A percentile compares a stretch with the other conserved stretches of the same genome.
Evolutionary conservation across 768 basidiomycete genomes (phyloP).

Genomic region (Termitomyces sp.): DNA sequence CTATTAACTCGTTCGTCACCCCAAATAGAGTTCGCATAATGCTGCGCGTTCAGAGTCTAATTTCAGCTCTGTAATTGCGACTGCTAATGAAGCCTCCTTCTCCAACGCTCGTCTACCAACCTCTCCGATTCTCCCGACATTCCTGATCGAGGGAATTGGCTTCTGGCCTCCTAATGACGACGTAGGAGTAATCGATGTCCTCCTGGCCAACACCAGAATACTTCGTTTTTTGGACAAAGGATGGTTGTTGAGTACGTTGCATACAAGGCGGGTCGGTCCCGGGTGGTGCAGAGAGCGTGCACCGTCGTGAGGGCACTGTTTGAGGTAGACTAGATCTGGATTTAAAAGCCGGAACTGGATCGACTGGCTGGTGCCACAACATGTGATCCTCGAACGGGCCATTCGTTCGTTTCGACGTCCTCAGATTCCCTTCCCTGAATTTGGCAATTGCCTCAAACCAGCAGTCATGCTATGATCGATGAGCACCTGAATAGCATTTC

Average conservation of each 20-base stretch:
- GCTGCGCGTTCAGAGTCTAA: conserved; percentile 34
- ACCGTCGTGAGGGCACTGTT: conserved; percentile 88
- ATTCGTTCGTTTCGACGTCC: conserved; percentile 37
- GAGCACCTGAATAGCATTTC: conserved; percentile 53
- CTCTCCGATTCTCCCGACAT: conserved; percentile 51
- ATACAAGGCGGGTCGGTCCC: conserved; percentile 55
- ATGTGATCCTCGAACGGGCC: conserved; percentile 58
- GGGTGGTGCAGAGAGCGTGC: conserved; percentile 73
- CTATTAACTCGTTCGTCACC: conserved; percentile 10
- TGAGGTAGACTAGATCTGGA: conserved; percentile 5
- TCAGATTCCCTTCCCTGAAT: conserved; percentile 69
- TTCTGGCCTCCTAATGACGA: conserved; percentile 83
- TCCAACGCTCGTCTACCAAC: conserved; percentile 47
- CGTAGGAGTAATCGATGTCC: conserved; percentile 86
- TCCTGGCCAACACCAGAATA: conserved; percentile 84
- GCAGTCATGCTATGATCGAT: conserved; percentile 78
- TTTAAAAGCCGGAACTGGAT: conserved; percentile 11
- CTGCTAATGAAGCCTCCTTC: conserved; percentile 28
- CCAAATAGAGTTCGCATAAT: conserved; percentile 7
- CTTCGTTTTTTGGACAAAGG: conserved; percentile 85
- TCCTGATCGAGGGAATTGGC: conserved; percentile 41
- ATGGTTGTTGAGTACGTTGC: conserved; percentile 84
- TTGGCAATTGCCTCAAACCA: conserved; percentile 77
- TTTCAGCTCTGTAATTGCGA: conserved; percentile 38
- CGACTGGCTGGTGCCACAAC: conserved; percentile 82